A percentile compares a stretch with the other conserved stretches of the same genome.
Evolutionary conservation across 345 rosid species (phyloP).

Genomic region (Ceriops tagal): DNA sequence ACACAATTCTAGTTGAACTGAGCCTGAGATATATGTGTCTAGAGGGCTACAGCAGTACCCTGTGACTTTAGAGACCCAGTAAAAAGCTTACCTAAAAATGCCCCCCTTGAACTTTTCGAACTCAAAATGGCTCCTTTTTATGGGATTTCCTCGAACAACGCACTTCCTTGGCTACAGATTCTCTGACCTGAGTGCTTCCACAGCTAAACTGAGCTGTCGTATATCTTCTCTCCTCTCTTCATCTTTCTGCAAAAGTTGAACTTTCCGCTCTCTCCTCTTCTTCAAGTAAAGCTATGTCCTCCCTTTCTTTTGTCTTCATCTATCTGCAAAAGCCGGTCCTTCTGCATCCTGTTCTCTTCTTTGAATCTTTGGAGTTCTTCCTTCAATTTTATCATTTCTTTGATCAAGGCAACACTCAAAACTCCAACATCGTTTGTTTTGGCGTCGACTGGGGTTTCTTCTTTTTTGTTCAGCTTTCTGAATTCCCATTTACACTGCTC

Average conservation of each 20-base stretch:
- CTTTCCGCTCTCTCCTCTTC: slow-evolving; percentile 21
- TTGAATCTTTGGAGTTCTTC: slow-evolving; percentile 48
- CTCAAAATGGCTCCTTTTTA: slow-evolving; percentile 36
- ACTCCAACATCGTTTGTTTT: slow-evolving; percentile 9
- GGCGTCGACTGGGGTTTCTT: slow-evolving; percentile 2
- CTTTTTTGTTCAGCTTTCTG: slow-evolving; percentile 21
- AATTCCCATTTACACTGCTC: background rate
- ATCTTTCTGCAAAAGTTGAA: slow-evolving; percentile 50
- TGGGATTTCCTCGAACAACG: slow-evolving; percentile 20
- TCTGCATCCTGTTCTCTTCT: slow-evolving; percentile 31
- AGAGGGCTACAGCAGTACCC: slow-evolving; percentile 23
- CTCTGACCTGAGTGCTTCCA: slow-evolving; percentile 53
- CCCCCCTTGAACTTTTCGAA: slow-evolving; percentile 34
- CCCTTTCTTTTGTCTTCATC: slow-evolving; percentile 83
- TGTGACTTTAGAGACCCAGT: slow-evolving; percentile 22
- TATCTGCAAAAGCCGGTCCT: slow-evolving; percentile 45
- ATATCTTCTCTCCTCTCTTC: slow-evolving; percentile 78
- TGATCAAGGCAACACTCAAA: background rate
- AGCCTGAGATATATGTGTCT: background rate
- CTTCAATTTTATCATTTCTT: slow-evolving; percentile 39
- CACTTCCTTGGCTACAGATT: slow-evolving; percentile 42
- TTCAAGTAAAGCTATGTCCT: slow-evolving; percentile 35
- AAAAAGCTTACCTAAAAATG: slow-evolving; percentile 41
- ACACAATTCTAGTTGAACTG: slow-evolving; percentile 3
- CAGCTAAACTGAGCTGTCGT: slow-evolving; percentile 55